Evolutionary conservation across 371 early-diverging fungal genomes (phyloP), one percentile per base, ranked within the genome.

Genomic region (Mucor lusitanicus): DNA sequence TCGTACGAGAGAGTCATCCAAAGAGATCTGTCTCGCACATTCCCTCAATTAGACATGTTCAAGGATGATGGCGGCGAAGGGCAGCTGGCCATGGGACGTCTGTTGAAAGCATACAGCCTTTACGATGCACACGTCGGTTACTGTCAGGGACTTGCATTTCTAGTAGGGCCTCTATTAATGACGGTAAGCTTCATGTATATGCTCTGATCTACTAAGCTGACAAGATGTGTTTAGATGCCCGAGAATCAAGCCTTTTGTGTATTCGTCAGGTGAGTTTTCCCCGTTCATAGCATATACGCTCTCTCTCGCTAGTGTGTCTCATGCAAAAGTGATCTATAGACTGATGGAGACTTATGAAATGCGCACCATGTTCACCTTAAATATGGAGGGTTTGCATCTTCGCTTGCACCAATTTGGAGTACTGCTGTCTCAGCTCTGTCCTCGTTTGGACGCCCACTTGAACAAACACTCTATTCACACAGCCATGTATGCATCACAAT

Each of bases 61-160:
- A 84, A 88, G 65, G 81, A 88, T 15, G 89, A 88, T 64, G 90
- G 87, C 48, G 96, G 95, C 33, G 85, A 88, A 40, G 98, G 97
- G 0, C 97, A 98, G 65, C 88, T 89, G 61, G 87, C 87, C 44
- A 82, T 98, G 76, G 91, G 88, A 64, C 89, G 92, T 59, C 79
- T 98, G 19, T 80, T 96, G 53, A 94, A 92, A 65, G 95, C 95
- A 6, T 98, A 97, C 65, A 90, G 93, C 33, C 71, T 95, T 15
- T 97, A 94, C 61, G 98, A 98, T 81, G 75, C 88, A 9, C 94
- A 95, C 69, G 92, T 97, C 30, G 99, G 99, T 11, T 94, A 98
- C 78, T 97, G 98, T 77, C 98, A 98, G 84, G 98, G 98, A 9
- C 85, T 97, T 39, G 91, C 95, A 6, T 97, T 97, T 71, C 76